Evolutionary conservation across 768 basidiomycete genomes (phyloP).

Genomic region (Calocera viscosa): DNA sequence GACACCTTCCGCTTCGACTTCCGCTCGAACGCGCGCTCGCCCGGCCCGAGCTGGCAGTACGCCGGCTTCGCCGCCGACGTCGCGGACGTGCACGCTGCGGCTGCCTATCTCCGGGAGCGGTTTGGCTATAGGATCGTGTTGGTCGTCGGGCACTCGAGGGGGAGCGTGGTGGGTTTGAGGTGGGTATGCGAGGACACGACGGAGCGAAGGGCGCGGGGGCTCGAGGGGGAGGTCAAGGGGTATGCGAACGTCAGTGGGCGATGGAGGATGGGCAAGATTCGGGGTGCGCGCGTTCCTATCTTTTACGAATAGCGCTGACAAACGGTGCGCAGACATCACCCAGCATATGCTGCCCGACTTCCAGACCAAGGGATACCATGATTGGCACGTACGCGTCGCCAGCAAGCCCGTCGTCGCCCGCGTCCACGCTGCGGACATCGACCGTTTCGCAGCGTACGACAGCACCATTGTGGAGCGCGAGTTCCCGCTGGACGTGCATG

Average conservation of each 20-base stretch:
- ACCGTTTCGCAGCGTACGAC: conserved; percentile 52
- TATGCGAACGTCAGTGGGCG: conserved; percentile 67
- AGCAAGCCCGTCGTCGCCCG: conserved; percentile 41
- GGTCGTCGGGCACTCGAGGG: conserved; percentile 68
- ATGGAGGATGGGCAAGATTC: conserved; percentile 49
- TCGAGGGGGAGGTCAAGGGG: conserved; percentile 34
- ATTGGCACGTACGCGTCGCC: conserved; percentile 55
- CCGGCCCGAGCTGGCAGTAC: conserved; percentile 37
- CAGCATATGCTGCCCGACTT: conserved; percentile 32
- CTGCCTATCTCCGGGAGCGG: conserved; percentile 44
- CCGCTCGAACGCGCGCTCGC: conserved; percentile 35
- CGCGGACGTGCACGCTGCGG: conserved; percentile 53
- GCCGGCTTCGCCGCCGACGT: conserved; percentile 49
- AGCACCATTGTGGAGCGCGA: conserved; percentile 52
- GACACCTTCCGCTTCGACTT: conserved; percentile 85
- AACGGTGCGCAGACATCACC: conserved; percentile 30
- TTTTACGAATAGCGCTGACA: background rate
- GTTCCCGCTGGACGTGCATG: conserved; percentile 52
- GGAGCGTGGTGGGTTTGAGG: conserved; percentile 49
- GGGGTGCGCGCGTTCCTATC: background rate
- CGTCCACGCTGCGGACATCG: conserved; percentile 48
- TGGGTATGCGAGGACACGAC: conserved; percentile 52
- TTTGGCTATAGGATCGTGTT: conserved; percentile 56
- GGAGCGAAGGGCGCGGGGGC: background rate
- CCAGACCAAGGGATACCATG: conserved; percentile 44